Evolutionary conservation across 306 rosid genomes (phyloP).

Genomic region (Prosopis cineraria): DNA sequence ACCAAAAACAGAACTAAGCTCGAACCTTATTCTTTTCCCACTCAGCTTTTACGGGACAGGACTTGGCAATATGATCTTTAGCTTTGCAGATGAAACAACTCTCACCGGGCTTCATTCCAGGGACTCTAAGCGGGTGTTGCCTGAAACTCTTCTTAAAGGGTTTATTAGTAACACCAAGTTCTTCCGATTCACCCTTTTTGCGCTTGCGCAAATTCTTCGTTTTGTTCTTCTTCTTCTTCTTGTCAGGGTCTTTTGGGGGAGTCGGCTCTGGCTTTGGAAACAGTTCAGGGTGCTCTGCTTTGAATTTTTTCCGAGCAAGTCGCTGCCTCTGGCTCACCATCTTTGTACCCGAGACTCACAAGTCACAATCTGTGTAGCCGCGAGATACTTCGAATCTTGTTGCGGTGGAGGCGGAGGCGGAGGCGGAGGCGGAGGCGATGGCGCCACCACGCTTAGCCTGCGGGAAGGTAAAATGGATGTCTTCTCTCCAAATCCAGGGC

Average conservation of each 20-base stretch:
- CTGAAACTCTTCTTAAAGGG: constrained; percentile 38
- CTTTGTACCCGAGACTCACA: constrained; percentile 41
- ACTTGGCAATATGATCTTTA: constrained; percentile 77
- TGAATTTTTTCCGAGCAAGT: constrained; percentile 68
- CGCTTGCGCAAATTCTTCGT: constrained; percentile 42
- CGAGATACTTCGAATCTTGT: neutral
- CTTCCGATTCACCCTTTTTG: constrained; percentile 41
- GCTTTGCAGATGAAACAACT: constrained; percentile 82
- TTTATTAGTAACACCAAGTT: constrained; percentile 35
- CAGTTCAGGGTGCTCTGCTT: constrained; percentile 49
- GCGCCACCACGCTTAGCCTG: neutral
- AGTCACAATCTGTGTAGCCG: constrained; percentile 29
- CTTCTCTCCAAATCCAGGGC: neutral
- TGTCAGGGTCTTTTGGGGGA: constrained; percentile 54
- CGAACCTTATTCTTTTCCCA: constrained; percentile 73
- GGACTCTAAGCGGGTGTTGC: constrained; percentile 78
- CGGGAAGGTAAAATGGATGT: neutral
- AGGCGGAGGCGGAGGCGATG: neutral
- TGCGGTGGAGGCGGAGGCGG: neutral
- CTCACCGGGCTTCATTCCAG: constrained; percentile 97
- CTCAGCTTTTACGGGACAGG: constrained; percentile 65
- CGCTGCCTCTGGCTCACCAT: constrained; percentile 88
- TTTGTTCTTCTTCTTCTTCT: constrained; percentile 43
- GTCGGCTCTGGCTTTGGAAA: constrained; percentile 54
- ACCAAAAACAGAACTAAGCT: neutral